These are phyloP conservation scores for Cyberlindnera maritima DNA, from an alignment of 805 yeast genomes.

Conservation along the genomic window DNA sequence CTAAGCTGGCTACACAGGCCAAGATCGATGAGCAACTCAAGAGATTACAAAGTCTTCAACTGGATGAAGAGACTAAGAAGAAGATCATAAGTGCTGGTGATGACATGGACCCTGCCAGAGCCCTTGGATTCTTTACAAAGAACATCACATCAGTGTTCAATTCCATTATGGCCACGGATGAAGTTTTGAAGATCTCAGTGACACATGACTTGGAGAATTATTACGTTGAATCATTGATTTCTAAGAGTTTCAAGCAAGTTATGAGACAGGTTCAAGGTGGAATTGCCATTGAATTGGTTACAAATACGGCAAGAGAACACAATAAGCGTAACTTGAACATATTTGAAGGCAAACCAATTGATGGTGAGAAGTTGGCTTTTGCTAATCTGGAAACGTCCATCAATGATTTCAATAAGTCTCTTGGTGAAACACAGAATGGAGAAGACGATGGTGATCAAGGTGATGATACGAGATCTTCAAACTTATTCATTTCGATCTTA, in stretches of 20 bases:
- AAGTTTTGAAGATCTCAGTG: conserved; percentile 57
- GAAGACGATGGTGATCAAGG: too few relatives aligned
- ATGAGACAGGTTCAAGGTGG: conserved; percentile 79
- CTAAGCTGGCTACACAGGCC: conserved; percentile 32
- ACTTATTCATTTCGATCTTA: conserved; percentile 67
- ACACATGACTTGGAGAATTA: conserved; percentile 67
- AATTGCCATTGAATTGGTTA: conserved; percentile 53
- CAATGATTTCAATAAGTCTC: conserved; percentile 37
- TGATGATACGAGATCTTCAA: conserved; percentile 39
- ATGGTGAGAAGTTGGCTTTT: conserved; percentile 83
- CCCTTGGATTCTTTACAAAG: conserved; percentile 23
- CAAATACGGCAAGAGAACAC: conserved; percentile 23
- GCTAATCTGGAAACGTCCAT: conserved; percentile 84
- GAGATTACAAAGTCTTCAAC: conserved; percentile 32
- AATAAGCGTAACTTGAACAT: conserved; percentile 51
- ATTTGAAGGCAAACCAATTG: conserved; percentile 72
- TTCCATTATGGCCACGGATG: conserved; percentile 36
- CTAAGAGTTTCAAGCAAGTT: conserved; percentile 55
- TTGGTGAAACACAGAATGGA: conserved; percentile 17
- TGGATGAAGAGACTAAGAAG: conserved; percentile 18
- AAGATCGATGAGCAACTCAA: conserved; percentile 27
- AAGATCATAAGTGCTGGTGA: conserved; percentile 26
- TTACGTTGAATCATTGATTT: conserved; percentile 45
- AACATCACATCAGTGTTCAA: conserved; percentile 31
- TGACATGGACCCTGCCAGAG: conserved; percentile 25